Percentiles rank a stretch among this genome's conserved stretches.
phyloP scores from a whole-genome alignment of 2,329 filamentous ascomycete species.

The Botrytis hyacinthi region DNA sequence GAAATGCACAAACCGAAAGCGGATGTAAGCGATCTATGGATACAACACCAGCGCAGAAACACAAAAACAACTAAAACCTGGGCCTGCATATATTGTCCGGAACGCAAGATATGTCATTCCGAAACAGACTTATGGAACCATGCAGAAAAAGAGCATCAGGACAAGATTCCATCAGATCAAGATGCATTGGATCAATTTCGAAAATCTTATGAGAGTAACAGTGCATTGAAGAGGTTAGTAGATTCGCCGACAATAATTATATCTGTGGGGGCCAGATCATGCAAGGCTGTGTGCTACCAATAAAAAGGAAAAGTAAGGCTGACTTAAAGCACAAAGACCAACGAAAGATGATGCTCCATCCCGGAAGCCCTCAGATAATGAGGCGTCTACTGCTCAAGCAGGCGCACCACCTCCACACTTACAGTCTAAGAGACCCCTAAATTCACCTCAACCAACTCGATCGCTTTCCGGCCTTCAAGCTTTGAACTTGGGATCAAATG shows the following conservation, averaged over 20 bases:
- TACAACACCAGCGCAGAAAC: slow-evolving; percentile 28
- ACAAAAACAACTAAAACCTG: slow-evolving; percentile 28
- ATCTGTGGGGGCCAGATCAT: not conserved
- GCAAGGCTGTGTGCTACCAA: not conserved
- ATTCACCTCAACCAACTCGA: slow-evolving; percentile 18
- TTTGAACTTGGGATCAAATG: slow-evolving; percentile 28
- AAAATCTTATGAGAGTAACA: slow-evolving; percentile 23
- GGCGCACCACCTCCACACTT: slow-evolving; percentile 21
- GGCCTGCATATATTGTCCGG: slow-evolving; percentile 28
- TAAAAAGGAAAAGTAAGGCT: slow-evolving; percentile 22
- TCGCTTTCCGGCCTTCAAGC: slow-evolving; percentile 27
- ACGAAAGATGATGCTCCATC: slow-evolving; percentile 26
- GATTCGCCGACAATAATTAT: not conserved
- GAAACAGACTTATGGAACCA: slow-evolving; percentile 29
- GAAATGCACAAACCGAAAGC: slow-evolving; percentile 11
- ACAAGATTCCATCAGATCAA: slow-evolving; percentile 25
- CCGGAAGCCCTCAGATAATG: slow-evolving; percentile 24
- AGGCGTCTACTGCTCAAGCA: slow-evolving; percentile 5
- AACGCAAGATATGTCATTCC: slow-evolving; percentile 24
- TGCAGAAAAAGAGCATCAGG: slow-evolving; percentile 23
- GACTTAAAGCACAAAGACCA: slow-evolving; percentile 22
- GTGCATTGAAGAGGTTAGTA: slow-evolving; percentile 25
- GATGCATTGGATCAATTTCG: slow-evolving; percentile 21
- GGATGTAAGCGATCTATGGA: slow-evolving; percentile 26
- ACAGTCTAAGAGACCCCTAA: slow-evolving; percentile 25